These are phyloP conservation scores for Juglanconis juglandina DNA, from an alignment of 2,329 filamentous ascomycete genomes.

Conservation along the genomic window DNA sequence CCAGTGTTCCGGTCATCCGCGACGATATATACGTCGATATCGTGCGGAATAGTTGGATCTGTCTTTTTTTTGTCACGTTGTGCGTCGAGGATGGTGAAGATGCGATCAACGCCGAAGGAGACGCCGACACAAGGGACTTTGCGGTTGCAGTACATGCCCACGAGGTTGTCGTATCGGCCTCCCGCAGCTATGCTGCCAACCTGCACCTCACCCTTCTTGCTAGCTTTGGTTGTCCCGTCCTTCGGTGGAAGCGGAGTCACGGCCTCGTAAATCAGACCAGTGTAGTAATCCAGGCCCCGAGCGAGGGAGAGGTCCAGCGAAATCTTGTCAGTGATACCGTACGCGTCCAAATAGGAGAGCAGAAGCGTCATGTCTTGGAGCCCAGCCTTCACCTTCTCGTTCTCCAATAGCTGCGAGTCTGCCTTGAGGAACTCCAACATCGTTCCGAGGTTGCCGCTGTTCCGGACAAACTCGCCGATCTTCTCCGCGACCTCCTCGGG, in stretches of 20 bases:
- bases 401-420: slow-evolving; percentile 65
- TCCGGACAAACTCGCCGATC: slow-evolving; percentile 72
- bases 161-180: slow-evolving; percentile 87
- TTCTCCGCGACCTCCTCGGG: slow-evolving; percentile 72
- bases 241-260: slow-evolving; percentile 71
- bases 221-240: slow-evolving; percentile 8
- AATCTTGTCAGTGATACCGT: slow-evolving; percentile 67
- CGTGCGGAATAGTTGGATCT: slow-evolving; percentile 54
- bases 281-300: slow-evolving; percentile 50
- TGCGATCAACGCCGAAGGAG: slow-evolving; percentile 92
- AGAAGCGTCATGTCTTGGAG: slow-evolving; percentile 76
- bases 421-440: slow-evolving; percentile 66
- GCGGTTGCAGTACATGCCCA: slow-evolving; percentile 89
- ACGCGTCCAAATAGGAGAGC: slow-evolving; percentile 77
- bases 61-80: slow-evolving; percentile 60
- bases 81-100: slow-evolving; percentile 87
- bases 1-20: slow-evolving; percentile 58
- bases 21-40: slow-evolving; percentile 87
- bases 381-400: slow-evolving; percentile 72
- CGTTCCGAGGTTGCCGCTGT: slow-evolving; percentile 39
- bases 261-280: slow-evolving; percentile 85
- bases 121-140: slow-evolving; percentile 89
- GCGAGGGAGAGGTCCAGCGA: slow-evolving; percentile 75
- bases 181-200: slow-evolving; percentile 72
- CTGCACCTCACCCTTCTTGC: slow-evolving; percentile 39